A percentile compares a stretch with the other conserved stretches of the same genome.
Conservation (phyloP, 768 basidiomycete genomes). For the Baorangia bicolor region DNA sequence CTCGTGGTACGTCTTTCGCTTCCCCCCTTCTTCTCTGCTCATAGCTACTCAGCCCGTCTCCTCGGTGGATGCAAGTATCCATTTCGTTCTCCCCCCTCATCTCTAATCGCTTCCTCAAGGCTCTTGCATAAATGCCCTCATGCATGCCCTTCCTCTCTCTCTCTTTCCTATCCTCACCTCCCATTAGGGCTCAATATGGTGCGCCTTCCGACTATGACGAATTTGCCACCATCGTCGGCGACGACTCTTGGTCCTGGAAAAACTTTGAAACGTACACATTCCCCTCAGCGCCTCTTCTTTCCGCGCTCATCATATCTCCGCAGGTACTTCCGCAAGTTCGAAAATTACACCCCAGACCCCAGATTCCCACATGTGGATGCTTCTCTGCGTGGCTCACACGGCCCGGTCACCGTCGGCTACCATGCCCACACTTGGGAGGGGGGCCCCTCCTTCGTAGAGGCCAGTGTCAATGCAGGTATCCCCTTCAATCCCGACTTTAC, state of each 20-base stretch:
- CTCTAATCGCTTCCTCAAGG: conserved; percentile 33
- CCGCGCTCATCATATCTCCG: not conserved
- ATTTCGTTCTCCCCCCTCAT: not conserved
- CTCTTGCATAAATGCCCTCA: conserved; percentile 62
- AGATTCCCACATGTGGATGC: conserved; percentile 50
- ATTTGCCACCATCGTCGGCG: conserved; percentile 54
- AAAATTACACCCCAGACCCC: conserved; percentile 52
- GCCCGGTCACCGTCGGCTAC: conserved; percentile 63
- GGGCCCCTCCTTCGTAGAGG: conserved; percentile 52
- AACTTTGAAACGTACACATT: conserved; percentile 47
- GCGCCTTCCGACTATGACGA: conserved; percentile 70
- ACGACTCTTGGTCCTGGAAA: conserved; percentile 55
- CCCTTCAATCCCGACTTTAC: conserved; percentile 57
- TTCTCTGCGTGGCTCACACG: conserved; percentile 45
- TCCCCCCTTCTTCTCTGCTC: not conserved
- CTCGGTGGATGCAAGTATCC: conserved; percentile 68
- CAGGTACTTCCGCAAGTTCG: conserved; percentile 74
- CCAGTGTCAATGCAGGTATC: conserved; percentile 51
- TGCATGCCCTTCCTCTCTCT: conserved; percentile 28
- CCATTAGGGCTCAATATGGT: conserved; percentile 51
- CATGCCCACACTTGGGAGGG: conserved; percentile 45
- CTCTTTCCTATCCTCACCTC: conserved; percentile 5
- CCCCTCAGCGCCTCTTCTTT: not conserved
- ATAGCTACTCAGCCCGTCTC: conserved; percentile 51
- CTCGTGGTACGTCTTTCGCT: conserved; percentile 49